Conservation (phyloP, 148 eudicot genomes). For the Tetragonia tetragonoides region DNA sequence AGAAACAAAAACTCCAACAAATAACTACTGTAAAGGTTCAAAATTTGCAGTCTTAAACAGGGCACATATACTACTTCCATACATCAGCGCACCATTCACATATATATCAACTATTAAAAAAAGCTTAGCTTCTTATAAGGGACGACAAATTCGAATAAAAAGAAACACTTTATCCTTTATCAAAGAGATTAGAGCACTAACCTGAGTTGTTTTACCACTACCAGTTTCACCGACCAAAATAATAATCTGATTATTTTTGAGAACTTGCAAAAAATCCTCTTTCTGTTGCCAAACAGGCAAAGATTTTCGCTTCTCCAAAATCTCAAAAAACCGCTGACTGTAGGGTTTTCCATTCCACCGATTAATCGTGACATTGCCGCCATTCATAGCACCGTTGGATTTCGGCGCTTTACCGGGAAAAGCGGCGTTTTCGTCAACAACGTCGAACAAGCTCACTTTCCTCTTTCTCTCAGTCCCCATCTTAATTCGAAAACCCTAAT, state of each 20-base stretch:
- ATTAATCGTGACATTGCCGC: constrained; percentile 27
- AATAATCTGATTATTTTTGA: constrained; percentile 57
- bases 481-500: constrained; percentile 8
- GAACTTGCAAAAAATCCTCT: constrained; percentile 66
- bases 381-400: constrained; percentile 35
- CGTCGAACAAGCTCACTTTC: constrained; percentile 91
- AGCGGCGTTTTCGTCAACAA: constrained; percentile 56
- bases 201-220: constrained; percentile 99
- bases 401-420: constrained; percentile 31
- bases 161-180: no score
- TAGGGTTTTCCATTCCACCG: constrained; percentile 74
- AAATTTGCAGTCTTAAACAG: not conserved
- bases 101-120: not conserved
- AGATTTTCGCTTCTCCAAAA: constrained; percentile 80
- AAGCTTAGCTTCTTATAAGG: no score
- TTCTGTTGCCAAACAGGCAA: constrained; percentile 97
- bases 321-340: constrained; percentile 64
- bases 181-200: constrained; percentile 14
- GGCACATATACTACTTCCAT: no score
- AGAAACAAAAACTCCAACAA: no score
- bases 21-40: no score
- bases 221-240: constrained; percentile 97
- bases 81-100: not conserved
- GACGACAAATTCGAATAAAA: no score
- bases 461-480: constrained; percentile 95